Evolutionary conservation across 1,139 yeast genomes (phyloP).

Genomic region (Yamadazyma dushanensis): DNA sequence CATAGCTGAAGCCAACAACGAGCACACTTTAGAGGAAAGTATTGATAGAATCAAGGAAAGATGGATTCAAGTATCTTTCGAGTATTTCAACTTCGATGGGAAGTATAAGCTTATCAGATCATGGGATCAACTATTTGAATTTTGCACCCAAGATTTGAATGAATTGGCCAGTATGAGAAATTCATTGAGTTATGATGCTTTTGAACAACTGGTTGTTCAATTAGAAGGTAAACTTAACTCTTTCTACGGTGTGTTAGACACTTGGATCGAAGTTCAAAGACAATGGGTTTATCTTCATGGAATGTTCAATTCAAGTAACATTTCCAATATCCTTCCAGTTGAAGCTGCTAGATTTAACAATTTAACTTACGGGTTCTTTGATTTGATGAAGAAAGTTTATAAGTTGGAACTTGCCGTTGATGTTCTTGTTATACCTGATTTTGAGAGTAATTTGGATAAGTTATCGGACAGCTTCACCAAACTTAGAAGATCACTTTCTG

Average conservation of each 20-base stretch:
- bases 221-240: conserved; percentile 59
- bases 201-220: conserved; percentile 57
- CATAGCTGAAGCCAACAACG: conserved; percentile 70
- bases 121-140: conserved; percentile 66
- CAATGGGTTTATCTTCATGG: conserved; percentile 89
- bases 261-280: conserved; percentile 85
- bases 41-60: conserved; percentile 43
- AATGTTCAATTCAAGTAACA: conserved; percentile 65
- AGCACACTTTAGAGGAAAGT: conserved; percentile 62
- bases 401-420: conserved; percentile 58
- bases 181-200: conserved; percentile 62
- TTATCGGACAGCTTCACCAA: conserved; percentile 55
- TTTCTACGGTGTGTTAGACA: conserved; percentile 55
- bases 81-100: conserved; percentile 54
- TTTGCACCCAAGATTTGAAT: conserved; percentile 60
- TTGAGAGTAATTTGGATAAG: conserved; percentile 49
- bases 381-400: conserved; percentile 51
- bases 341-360: conserved; percentile 71
- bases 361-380: conserved; percentile 60
- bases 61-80: conserved; percentile 55
- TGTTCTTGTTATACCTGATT: conserved; percentile 52
- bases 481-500: conserved; percentile 68
- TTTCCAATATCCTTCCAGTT: conserved; percentile 62
- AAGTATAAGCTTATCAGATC: conserved; percentile 61
- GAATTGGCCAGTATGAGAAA: conserved; percentile 69